Evolutionary conservation across 1,284 basidiomycete genomes (phyloP), one percentile per base, ranked within the genome.

Genomic region (Trichosporon coremiiforme): DNA sequence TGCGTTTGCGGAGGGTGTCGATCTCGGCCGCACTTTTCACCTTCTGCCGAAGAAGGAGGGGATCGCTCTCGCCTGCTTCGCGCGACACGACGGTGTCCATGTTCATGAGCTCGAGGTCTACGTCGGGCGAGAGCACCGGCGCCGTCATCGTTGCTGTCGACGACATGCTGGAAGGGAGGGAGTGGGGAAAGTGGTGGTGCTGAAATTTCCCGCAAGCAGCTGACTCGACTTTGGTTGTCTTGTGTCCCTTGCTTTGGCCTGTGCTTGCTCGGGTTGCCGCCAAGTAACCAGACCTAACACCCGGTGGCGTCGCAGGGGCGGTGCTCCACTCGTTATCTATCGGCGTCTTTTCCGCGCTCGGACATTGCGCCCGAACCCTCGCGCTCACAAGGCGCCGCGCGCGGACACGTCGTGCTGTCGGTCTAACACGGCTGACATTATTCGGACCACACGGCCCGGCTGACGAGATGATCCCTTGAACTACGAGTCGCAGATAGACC

Each of bases 1-100:
- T 77, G 35, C 65, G 62, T 7, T 36, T 33, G 3, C 74, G 73
- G 62, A 85, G 66, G 62, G 76, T 74, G 45, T 78, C 72, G 67
- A 85, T 71, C 65, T 83, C 79, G 31, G 78, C 77, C 45, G 84
- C 83, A 38, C 75, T 77, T 47, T 85, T 77, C 60, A 85, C 75
- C 60, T 79, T 82, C 7, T 73, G 72, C 17, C 85, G 78, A 3
- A 86, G 77, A 2, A 83, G 75, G 0, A 85, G 75, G 2, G 85
- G 85, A 73, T 86, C 85, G 33, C 75, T 66, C 72, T 83, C 83
- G 20, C 81, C 83, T 0, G 81, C 77, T 70, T 84, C 83, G 25
- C 79, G 73, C 1, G 74, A 70, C 0, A 80, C 69, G 3, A 81
- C 77, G 9, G 70, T 68, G 5, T 74, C 74, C 10, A 78, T 70